Percentiles rank a stretch among this genome's conserved stretches.
phyloP scores from a whole-genome alignment of 768 basidiomycete genomes.

The Saitozyma sp. region DNA sequence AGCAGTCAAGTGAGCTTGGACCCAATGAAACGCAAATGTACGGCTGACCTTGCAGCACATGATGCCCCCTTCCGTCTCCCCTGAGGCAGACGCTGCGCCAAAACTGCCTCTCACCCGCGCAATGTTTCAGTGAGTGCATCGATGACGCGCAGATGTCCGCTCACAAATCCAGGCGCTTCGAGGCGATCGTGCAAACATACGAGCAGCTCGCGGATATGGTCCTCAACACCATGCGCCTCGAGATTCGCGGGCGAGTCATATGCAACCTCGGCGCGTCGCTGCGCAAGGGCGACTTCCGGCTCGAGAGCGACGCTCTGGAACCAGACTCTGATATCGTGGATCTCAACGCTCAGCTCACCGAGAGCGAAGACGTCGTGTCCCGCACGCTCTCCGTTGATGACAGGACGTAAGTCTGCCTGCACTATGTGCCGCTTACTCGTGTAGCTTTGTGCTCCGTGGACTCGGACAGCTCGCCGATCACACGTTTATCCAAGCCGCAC shows the following conservation, averaged over 20 bases:
- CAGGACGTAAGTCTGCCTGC: conserved; percentile 21
- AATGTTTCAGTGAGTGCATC: conserved; percentile 73
- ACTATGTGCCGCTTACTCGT: background rate
- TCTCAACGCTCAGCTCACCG: conserved; percentile 74
- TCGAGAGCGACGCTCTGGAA: conserved; percentile 80
- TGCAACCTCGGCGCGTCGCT: conserved; percentile 79
- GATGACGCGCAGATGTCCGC: background rate
- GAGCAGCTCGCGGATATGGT: conserved; percentile 84
- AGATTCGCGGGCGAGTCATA: conserved; percentile 79
- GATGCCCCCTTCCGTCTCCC: too few species aligned
- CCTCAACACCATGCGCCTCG: conserved; percentile 80
- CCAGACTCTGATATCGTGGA: conserved; percentile 87
- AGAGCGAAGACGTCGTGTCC: conserved; percentile 70
- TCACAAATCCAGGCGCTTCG: conserved; percentile 68
- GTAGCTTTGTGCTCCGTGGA: conserved; percentile 83
- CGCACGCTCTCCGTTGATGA: conserved; percentile 65
- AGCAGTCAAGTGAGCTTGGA: background rate
- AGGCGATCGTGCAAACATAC: conserved; percentile 85
- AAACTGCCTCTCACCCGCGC: conserved; percentile 77
- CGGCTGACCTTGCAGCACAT: too few species aligned
- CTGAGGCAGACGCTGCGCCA: conserved; percentile 54
- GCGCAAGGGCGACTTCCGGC: conserved; percentile 79
- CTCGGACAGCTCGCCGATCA: conserved; percentile 82
- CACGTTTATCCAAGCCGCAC: conserved; percentile 72
- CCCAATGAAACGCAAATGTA: too few species aligned